These are phyloP conservation scores for Xylariales sp. DNA, from an alignment of 2,329 filamentous ascomycete genomes.

Conservation along the genomic window DNA sequence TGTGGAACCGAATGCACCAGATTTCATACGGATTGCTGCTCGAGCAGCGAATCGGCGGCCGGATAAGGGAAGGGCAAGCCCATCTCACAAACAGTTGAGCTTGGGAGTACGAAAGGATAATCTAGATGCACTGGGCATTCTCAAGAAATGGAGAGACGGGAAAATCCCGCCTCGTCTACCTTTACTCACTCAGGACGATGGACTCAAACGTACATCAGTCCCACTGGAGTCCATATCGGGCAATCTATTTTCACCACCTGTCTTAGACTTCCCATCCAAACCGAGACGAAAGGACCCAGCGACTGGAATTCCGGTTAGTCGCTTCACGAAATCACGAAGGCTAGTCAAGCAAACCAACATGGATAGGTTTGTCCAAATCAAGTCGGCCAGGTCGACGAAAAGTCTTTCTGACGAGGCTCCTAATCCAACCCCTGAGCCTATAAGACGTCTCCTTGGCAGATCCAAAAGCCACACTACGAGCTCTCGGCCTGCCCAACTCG, in stretches of 20 bases:
- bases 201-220: too few species aligned
- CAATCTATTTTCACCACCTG: constrained; percentile 18
- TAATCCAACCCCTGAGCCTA: constrained; percentile 1
- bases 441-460: constrained; percentile 8
- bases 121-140: constrained; percentile 47
- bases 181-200: constrained; percentile 21
- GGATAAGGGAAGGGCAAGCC: constrained; percentile 51
- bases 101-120: constrained; percentile 59
- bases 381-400: constrained; percentile 1
- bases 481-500: constrained; percentile 51
- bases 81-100: constrained; percentile 51
- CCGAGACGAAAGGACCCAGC: constrained; percentile 1
- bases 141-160: constrained; percentile 53
- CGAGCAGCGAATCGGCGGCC: constrained; percentile 45
- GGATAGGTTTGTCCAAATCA: constrained; percentile 23
- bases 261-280: constrained; percentile 17
- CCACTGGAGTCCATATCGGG: too few species aligned
- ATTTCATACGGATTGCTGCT: constrained; percentile 58
- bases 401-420: neutral
- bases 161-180: constrained; percentile 39
- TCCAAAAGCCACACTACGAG: constrained; percentile 11
- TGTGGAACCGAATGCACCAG: constrained; percentile 45
- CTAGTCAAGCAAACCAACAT: constrained; percentile 23
- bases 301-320: constrained; percentile 10
- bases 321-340: constrained; percentile 20